Evolutionary conservation across 2,329 filamentous ascomycete species (phyloP), one percentile per base, ranked within the genome.

Genomic region (Dothistroma pini): DNA sequence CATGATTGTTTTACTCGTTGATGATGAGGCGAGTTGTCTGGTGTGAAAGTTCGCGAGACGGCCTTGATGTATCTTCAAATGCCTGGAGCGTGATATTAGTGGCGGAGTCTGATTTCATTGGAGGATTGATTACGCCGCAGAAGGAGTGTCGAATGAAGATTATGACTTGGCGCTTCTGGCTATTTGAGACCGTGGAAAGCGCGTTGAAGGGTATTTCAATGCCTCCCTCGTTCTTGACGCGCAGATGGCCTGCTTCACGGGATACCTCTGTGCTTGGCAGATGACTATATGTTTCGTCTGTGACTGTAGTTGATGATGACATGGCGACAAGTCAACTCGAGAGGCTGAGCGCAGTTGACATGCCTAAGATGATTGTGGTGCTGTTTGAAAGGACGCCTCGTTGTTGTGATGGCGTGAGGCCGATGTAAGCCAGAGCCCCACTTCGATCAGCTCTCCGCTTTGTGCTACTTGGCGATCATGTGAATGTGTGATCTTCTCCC

Each of bases 111-210:
- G 54, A 35, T 4, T 14, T 53, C 14, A 51, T 9, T 29, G 14
- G 10, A n/a, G 35, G 14, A 38, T 12, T 41, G 61, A 69, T 60
- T 63, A 75, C 73, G 54, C 74, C 75, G 64, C 75, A 77, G 70
- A 71, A 76, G 68, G 76, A 77, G 64, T 77, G 75, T 41, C 75
- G 70, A 34, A 77, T 70, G 67, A 77, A 77, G 54, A 76, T 59
- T 19, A 76, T 68, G 41, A 77, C 67, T 38, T 73, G 66, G 52
- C 66, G 56, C 31, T 66, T 61, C 25, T 55, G 38, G n/a, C 60
- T 47, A 38, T 64, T 44, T 50, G 63, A 62, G 60, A 60, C 61
- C 21, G 65, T 61, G 59, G 66, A 70, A 29, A 74, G 68, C 4
- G 66, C 54, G n/a, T 64, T 66, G 67, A 73, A 71, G 21, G 63